A percentile compares a stretch with the other conserved stretches of the same genome.
These are phyloP conservation scores for Candida pseudoglaebosa DNA, from an alignment of 805 yeast species.

Conservation along the genomic window DNA sequence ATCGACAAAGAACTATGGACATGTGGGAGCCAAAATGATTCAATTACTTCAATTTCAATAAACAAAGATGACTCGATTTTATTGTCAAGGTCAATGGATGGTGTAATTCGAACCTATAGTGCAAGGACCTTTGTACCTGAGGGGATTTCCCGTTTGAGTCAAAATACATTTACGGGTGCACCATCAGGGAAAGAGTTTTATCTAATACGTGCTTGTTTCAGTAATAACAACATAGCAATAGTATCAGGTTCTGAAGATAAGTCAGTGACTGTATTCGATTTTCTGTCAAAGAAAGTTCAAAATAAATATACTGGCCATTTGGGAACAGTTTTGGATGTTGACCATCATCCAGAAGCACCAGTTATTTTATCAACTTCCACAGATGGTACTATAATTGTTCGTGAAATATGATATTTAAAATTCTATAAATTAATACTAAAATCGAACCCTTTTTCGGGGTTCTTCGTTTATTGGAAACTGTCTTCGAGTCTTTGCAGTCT, in stretches of 20 bases:
- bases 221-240: constrained; percentile 36
- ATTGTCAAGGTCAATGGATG: constrained; percentile 54
- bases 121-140: constrained; percentile 41
- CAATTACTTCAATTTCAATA: constrained; percentile 53
- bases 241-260: constrained; percentile 63
- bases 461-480: background rate
- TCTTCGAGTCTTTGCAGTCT: constrained; percentile 2
- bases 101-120: constrained; percentile 54
- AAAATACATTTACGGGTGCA: constrained; percentile 55
- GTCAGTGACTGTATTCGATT: constrained; percentile 58
- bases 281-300: constrained; percentile 43
- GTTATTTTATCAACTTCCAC: constrained; percentile 47
- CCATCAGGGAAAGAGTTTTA: constrained; percentile 49
- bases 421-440: constrained; percentile 9
- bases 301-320: constrained; percentile 56
- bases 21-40: constrained; percentile 41
- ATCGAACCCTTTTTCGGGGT: constrained; percentile 16
- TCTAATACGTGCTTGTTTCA: constrained; percentile 47
- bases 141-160: constrained; percentile 38
- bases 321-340: constrained; percentile 61
- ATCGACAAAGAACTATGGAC: constrained; percentile 41
- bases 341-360: constrained; percentile 42
- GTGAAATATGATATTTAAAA: constrained; percentile 24
- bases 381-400: constrained; percentile 53
- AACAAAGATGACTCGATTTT: constrained; percentile 44